Evolutionary conservation across 2,329 filamentous ascomycete genomes (phyloP), one percentile per base, ranked within the genome.

Genomic region (Sclerotinia spermophila): DNA sequence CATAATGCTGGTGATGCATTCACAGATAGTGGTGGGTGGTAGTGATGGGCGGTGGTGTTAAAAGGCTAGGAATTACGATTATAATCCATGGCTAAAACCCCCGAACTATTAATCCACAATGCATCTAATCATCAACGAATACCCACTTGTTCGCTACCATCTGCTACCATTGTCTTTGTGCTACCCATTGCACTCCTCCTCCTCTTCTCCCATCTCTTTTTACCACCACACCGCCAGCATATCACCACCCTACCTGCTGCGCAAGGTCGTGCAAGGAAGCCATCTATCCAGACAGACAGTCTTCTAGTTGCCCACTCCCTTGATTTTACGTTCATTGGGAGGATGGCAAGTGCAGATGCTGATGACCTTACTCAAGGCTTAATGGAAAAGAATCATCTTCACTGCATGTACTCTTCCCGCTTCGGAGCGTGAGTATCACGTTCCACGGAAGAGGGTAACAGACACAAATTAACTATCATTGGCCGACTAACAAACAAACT

Each of bases 241-340:
- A 40, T 27, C 38, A 60, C 42, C 38, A 33, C 58, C 53, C 44
- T 42, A 53, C 64, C 44, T 42, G 67, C 40, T 69, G 58, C 56
- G 58, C 58, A 69, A 69, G 67, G 56, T 42, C 24, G 67, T 45
- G 67, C 42, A 61, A 48, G 64, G 19, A 61, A 48, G 55, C 24
- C 30, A 30, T 61, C 42, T n/a, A 51, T 61, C 42, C 66, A 68
- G 55, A 48, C 30, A 33, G 62, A 24, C 56, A 21, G 48, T 61
- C 21, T n/a, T 64, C n/a, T 44, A 11, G 33, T 56, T 44, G 44
- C 44, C 67, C 19, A n/a, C 67, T 56, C 24, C 55, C 35, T 61
- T 30, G 21, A 53, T 66, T 40, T 30, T 21, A 11, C n/a, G 44
- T 53, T 33, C 44, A 64, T 44, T 69, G 67, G 44, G 61, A 62